Base-by-base conservation (phyloP, 208 protist genomes). In the Naegleria fowleri region DNA sequence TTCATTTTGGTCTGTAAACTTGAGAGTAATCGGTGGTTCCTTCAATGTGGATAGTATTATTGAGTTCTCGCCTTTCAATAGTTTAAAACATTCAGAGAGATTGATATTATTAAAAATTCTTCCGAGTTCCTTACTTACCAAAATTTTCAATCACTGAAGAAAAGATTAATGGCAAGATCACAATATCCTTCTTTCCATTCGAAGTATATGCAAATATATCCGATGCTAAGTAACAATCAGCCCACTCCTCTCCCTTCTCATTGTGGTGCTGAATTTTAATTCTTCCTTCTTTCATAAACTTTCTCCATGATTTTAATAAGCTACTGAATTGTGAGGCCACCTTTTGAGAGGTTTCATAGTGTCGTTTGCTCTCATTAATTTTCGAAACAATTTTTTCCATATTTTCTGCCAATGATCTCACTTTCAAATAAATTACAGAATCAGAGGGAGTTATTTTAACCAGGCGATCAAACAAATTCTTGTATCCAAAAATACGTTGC, bases 401-500 rank as follows among this genome's bases (percentile, higher is more conserved):
- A 33, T 89, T 29, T 0, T 11, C 33, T 40, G 4, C 48, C 9
- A 89, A 41, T 29, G 19, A 51, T 67, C 40, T 67, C 39, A 89
- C n/a, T 25, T 38, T 52, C 5, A 6, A 16, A 67, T 89, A 89
- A 25, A 29, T 25, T 16, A 13, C 6, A 15, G n/a, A 41, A 22
- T 67, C 41, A 19, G 39, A 55, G 5, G 86, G 86, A 6, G 86
- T 89, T 5, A 89, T 16, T 40, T 55, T n/a, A 0, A 41, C 16
- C 9, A 89, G 40, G 9, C 86, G n/a, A 67, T 89, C 36, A 40
- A 89, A 89, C 0, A 89, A 55, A 40, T 89, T 89, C 29, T 89
- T 89, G 39, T 89, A 89, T 40, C n/a, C 48, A 67, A 89, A 89
- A 41, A 89, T 89, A 41, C 86, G 5, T 40, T 89, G 86, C 11